Evolutionary conservation across 192 early-diverging fungal species (phyloP), one percentile per base, ranked within the genome.

Genomic region (Blastocladiella britannica): DNA sequence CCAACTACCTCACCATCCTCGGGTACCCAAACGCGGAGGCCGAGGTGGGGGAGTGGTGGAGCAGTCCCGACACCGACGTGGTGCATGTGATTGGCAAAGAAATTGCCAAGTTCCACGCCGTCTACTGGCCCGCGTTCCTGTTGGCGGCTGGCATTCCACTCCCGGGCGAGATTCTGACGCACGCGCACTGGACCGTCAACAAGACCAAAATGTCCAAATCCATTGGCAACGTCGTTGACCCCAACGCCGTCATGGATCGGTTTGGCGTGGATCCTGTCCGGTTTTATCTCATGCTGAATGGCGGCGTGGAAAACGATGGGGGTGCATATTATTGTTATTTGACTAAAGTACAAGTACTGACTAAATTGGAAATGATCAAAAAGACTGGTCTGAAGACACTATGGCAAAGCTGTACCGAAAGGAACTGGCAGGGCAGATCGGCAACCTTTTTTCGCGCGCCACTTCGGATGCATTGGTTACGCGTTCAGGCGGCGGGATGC

Each of bases 81-180:
- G 68, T 82, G 18, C 93, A 97, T 52, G 71, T 97, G 1, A 79
- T 97, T 1, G 93, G 93, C 51, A 93, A 97, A 62, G 93, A 97
- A 59, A 97, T 97, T 72, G 55, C 92, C 25, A 84, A 85, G 68
- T 97, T 97, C 68, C 93, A 97, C 63, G 89, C 89, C 1, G 82
- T 97, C 18, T 97, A 87, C 65, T 97, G 93, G 93, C 93, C 93
- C 12, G 89, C 90, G 1, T 87, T 97, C 58, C 67, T 97, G 43
- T 79, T 97, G 76, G 93, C 93, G 0, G 85, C 86, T 3, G 78
- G 68, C 0, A 65, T 94, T 25, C 79, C 79, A 2, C 69, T 85
- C 37, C 91, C 93, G 5, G 64, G 68, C 53, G 73, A 76, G 26
- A 93, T 97, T 59, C 59, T 97, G 25, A 82, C 88, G 1, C 93